Percentiles rank a stretch among this genome's conserved stretches.
phyloP scores from a whole-genome alignment of 2,329 filamentous ascomycete genomes.

The Curvularia sp. region DNA sequence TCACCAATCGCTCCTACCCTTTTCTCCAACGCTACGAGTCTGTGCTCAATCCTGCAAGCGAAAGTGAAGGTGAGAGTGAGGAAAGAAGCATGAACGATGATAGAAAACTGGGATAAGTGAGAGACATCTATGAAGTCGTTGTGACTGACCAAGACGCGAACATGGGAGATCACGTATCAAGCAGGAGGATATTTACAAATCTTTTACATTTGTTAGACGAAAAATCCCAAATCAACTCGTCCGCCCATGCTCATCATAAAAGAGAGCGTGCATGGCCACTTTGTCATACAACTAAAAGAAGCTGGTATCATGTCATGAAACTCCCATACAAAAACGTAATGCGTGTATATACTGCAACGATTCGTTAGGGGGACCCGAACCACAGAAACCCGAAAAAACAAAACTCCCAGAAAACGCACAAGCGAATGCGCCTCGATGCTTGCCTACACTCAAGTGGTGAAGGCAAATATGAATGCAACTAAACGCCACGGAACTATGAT shows the following conservation, averaged over 20 bases:
- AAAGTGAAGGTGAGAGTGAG: constrained; percentile 16
- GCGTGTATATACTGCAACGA: constrained; percentile 9
- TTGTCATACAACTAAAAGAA: constrained; percentile 2
- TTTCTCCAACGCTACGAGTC: constrained; percentile 1
- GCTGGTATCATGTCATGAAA: constrained; percentile 32
- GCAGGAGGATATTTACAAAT: neutral
- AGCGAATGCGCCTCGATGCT: neutral
- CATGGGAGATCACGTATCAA: too few relatives aligned
- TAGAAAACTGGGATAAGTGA: neutral
- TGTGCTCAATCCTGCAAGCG: constrained; percentile 6
- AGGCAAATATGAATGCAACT: neutral
- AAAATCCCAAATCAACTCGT: constrained; percentile 15
- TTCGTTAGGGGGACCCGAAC: constrained; percentile 7
- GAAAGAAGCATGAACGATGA: neutral
- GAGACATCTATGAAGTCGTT: neutral
- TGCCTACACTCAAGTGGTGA: neutral
- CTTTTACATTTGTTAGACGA: constrained; percentile 5
- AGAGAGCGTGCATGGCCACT: constrained; percentile 3
- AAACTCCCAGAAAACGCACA: constrained; percentile 11
- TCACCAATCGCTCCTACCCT: constrained; percentile 4
- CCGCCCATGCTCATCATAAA: constrained; percentile 1
- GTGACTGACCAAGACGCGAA: neutral
- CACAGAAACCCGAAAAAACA: neutral
- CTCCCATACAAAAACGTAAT: constrained; percentile 6
- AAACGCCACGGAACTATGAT: constrained; percentile 61